Base-by-base conservation (phyloP, 2,329 filamentous ascomycete species). In the Dactylellina sp. region DNA sequence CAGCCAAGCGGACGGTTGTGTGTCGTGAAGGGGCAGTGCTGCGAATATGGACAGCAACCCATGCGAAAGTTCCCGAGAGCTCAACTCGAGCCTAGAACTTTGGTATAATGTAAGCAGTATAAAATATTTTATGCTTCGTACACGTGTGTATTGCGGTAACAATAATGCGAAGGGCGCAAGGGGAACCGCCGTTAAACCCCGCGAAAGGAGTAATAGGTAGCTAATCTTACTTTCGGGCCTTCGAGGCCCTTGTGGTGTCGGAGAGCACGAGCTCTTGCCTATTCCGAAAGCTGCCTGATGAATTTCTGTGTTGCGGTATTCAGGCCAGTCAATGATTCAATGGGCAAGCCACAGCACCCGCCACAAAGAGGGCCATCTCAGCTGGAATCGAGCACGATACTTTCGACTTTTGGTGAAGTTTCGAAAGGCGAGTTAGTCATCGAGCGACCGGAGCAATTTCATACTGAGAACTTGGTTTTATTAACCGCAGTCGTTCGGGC, bases 241-340 rank as follows among this genome's bases (percentile, higher is more conserved):
- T 37, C 55, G 28, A 60, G 40, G 56, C 12, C 52, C 47, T 42
- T 50, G 55, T 12, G 18, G 52, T 37, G 25, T 49, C 12, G 14
- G 28, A 32, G 9, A n/a, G 42, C 64, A 70, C 47, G 55, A 70
- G 47, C 64, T 61, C 64, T 70, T 70, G 42, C 64, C 64, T 70
- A 7, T 70, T 70, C 55, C n/a, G 56, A 56, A 14, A 62, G 56
- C 39, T 70, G 53, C 63, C 63, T 68, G 44, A 37, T 7, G 49
- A 6, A n/a, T n/a, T 14, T 53, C 49, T 46, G 49, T 49, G 20
- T 49, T 61, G 46, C 20, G 14, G 56, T 49, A 35, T 46, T 44
- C 2, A 53, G 9, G n/a, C 11, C 16, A 18, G 42, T 50, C 22
- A 4, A 22, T 25, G 46, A 14, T 20, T 25, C 22, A 5, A 39